Base-by-base conservation (phyloP, 2,329 filamentous ascomycete genomes). In the Microsporum audouinii region DNA sequence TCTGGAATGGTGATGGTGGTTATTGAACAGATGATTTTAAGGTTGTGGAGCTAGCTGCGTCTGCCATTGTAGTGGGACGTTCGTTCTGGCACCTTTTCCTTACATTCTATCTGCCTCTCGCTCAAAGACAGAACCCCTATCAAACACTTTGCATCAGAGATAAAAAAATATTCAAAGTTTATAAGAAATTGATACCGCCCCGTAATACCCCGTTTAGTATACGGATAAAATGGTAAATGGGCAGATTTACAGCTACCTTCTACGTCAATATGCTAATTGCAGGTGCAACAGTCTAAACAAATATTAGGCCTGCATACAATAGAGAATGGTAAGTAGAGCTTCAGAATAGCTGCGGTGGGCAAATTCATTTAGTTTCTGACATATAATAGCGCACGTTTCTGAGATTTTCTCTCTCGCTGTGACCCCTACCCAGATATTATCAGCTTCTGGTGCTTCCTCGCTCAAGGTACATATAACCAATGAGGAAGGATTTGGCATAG, bases 271-370 rank as follows among this genome's bases (percentile, higher is more conserved):
- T 56, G 36, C 58, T 61, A 39, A 63, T 45, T 43, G 5, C 14
- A 1, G 17, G 12, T 63, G 34, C 63, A 61, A 36, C 51, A 96
- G 94, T 99, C 94, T 61, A 97, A 97, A 79, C 94, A 97, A 86
- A 99, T 96, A 74, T 83, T 99, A 65, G 95, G 92, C 70, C 88
- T 88, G 67, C 89, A 96, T 75, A 92, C 91, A 49, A 84, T 96
- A 73, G 88, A 95, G 72, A 84, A 91, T 79, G 91, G 89, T 89
- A 73, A 73, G 79, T 71, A 60, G 60, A 61, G 33, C 41, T 43
- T 39, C 23, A 36, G 36, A 47, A 51, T 38, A n/a, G 23, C 64
- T 62, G 8, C 45, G 59, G 45, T 41, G 55, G 23, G 36, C 31
- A 61, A 58, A 33, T 49, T 34, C 29, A 31, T 34, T 49, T 59